phyloP scores from a whole-genome alignment of 768 basidiomycete species.

The Punctularia strigosozonata region DNA sequence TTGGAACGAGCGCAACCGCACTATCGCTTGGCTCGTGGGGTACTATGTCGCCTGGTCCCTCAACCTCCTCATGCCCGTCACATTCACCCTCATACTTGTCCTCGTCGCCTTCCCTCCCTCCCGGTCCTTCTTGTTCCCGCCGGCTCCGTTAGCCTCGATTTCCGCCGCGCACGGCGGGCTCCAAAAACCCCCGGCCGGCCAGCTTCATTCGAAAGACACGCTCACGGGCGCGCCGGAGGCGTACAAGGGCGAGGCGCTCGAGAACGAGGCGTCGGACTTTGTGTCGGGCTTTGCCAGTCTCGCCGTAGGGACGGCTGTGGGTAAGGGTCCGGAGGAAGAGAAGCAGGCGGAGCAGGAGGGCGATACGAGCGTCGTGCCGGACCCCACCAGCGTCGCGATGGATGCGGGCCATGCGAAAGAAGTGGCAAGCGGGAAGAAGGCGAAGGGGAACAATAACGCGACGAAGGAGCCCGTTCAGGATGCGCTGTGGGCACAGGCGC shows the following conservation, averaged over 20 bases:
- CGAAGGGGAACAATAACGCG: constrained; percentile 13
- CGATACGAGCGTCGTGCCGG: constrained; percentile 16
- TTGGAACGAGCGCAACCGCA: constrained; percentile 27
- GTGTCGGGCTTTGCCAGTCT: constrained; percentile 21
- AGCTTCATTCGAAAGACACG: constrained; percentile 18
- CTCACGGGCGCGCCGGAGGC: constrained; percentile 23
- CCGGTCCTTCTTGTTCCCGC: constrained; percentile 23
- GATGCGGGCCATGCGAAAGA: constrained; percentile 17
- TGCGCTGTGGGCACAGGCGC: constrained; percentile 21
- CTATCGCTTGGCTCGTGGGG: constrained; percentile 18
- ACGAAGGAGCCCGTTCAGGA: constrained; percentile 20
- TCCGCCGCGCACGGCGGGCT: constrained; percentile 19
- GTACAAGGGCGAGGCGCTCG: constrained; percentile 25
- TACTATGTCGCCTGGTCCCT: constrained; percentile 28
- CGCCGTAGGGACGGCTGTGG: constrained; percentile 19
- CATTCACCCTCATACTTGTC: constrained; percentile 19
- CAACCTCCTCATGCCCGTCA: constrained; percentile 21
- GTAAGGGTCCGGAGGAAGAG: constrained; percentile 15
- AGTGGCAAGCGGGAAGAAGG: constrained; percentile 11
- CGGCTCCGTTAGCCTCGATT: constrained; percentile 21
- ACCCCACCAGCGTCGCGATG: constrained; percentile 16
- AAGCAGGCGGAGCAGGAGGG: constrained; percentile 11
- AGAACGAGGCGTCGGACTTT: constrained; percentile 24
- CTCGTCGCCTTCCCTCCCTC: constrained; percentile 26
- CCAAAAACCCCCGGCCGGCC: constrained; percentile 21